Evolutionary conservation across 1,139 yeast species (phyloP).

Genomic region (Magnusiomyces suaveolens): DNA sequence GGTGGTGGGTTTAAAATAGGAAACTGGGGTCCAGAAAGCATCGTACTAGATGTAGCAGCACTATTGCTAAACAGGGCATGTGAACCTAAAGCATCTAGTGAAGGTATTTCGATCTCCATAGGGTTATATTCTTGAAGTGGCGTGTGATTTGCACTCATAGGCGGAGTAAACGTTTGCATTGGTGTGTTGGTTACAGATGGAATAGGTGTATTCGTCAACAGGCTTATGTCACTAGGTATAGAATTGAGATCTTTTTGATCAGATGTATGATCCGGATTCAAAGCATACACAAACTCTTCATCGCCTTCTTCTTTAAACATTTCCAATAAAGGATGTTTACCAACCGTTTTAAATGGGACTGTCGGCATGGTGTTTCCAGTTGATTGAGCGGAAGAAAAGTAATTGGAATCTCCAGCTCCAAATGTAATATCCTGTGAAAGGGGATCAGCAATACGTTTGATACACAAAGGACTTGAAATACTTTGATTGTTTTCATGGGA

Average conservation of each 20-base stretch:
- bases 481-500: neutral
- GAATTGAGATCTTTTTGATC: neutral
- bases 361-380: neutral
- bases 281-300: neutral
- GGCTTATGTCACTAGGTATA: neutral
- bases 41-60: neutral
- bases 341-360: slow-evolving; percentile 1
- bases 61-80: slow-evolving; percentile 17
- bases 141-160: neutral
- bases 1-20: neutral
- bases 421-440: neutral
- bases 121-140: neutral
- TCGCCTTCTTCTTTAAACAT: slow-evolving; percentile 9
- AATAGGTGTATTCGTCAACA: neutral
- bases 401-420: neutral
- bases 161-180: neutral
- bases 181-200: neutral
- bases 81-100: slow-evolving; percentile 33
- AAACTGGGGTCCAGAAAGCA: neutral
- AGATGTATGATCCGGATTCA: neutral
- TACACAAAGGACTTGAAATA: neutral
- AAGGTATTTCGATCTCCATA: slow-evolving; percentile 47
- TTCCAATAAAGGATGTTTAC: slow-evolving; percentile 13
- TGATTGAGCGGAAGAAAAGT: neutral
- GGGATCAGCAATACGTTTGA: neutral